phyloP scores from a whole-genome alignment of 2,329 filamentous ascomycete species.

The Venturia nashicola region DNA sequence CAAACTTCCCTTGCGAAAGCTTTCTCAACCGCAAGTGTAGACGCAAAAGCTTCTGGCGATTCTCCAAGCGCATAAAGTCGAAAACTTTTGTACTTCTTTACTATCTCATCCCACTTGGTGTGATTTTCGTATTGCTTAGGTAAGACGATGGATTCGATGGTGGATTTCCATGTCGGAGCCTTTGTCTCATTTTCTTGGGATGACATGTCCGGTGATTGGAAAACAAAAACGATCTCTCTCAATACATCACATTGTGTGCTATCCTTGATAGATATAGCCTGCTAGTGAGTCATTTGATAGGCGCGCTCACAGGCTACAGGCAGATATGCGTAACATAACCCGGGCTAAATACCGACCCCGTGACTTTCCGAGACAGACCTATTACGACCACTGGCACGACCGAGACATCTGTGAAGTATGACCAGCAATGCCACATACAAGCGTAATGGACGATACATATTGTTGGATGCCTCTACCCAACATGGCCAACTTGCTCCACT shows the following conservation, averaged over 20 bases:
- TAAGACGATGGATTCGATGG: slow-evolving; percentile 1
- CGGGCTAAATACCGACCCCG: not conserved
- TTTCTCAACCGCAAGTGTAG: slow-evolving; percentile 18
- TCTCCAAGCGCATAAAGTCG: slow-evolving; percentile 17
- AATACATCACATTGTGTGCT: not conserved
- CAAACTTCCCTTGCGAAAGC: slow-evolving; percentile 13
- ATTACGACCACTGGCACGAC: not conserved
- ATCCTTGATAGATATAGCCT: not conserved
- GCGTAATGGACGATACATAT: not conserved
- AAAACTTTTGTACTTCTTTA: slow-evolving; percentile 12
- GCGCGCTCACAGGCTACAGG: not conserved
- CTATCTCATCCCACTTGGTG: not conserved
- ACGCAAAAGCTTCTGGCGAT: slow-evolving; percentile 20
- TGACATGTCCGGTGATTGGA: not conserved
- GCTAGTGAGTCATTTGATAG: not conserved
- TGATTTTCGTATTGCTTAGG: not conserved
- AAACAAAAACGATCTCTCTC: not conserved
- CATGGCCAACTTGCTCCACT: not conserved
- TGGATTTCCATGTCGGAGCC: not conserved
- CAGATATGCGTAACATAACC: not conserved
- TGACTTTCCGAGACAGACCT: not conserved
- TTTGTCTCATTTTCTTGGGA: not conserved
- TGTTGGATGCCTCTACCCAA: not conserved
- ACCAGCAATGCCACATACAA: not conserved
- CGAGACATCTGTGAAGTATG: slow-evolving; percentile 4